phyloP scores from a whole-genome alignment of 257 asterid genomes.

The Petunia secreta region DNA sequence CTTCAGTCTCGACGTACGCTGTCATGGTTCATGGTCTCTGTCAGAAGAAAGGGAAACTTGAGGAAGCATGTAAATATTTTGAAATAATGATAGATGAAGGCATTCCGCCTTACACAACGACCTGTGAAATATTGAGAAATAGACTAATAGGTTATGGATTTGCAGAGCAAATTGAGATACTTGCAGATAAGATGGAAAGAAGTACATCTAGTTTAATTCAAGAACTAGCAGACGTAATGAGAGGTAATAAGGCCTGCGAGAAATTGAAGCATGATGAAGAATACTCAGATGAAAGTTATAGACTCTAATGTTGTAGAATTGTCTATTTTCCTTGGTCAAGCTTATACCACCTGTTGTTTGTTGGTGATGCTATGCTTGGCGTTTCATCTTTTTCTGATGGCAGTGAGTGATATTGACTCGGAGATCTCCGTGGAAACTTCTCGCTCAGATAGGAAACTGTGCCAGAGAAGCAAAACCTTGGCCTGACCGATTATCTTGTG shows the following conservation, averaged over 20 bases:
- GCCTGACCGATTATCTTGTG: not conserved
- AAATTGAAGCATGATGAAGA: conserved; percentile 46
- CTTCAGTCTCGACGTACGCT: conserved; percentile 75
- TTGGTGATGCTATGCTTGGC: not conserved
- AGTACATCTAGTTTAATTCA: conserved; percentile 63
- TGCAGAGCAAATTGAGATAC: conserved; percentile 65
- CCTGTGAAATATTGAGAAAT: conserved; percentile 71
- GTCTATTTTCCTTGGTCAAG: conserved; percentile 6
- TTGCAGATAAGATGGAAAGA: conserved; percentile 86
- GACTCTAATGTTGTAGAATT: not conserved
- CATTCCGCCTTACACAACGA: conserved; percentile 66
- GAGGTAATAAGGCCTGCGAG: conserved; percentile 46
- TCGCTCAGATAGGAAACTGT: not conserved
- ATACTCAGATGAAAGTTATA: conserved; percentile 48
- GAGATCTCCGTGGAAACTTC: not conserved
- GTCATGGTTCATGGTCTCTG: conserved; percentile 92
- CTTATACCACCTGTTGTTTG: not conserved
- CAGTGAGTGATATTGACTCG: conserved; percentile 2
- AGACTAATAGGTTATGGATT: conserved; percentile 68
- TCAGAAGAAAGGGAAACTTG: conserved; percentile 71
- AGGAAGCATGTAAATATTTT: conserved; percentile 74
- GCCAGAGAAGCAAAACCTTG: conserved; percentile 6
- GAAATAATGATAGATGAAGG: conserved; percentile 94
- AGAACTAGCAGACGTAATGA: conserved; percentile 60
- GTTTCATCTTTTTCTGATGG: not conserved